These are phyloP conservation scores for Galerina sulciceps DNA, from an alignment of 768 basidiomycete species.

Conservation along the genomic window DNA sequence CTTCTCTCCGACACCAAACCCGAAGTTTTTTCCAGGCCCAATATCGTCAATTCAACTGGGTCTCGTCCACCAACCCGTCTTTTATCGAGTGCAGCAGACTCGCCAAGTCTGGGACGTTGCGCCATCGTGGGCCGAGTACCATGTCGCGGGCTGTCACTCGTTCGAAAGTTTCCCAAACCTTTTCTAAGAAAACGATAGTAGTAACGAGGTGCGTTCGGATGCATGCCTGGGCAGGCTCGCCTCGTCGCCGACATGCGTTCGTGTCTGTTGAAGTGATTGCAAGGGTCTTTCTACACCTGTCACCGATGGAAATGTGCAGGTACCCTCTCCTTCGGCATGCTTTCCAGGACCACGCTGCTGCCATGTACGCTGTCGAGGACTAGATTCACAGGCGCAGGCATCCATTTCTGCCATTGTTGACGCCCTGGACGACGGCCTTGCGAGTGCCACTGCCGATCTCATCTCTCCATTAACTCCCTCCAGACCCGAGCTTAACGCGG, in stretches of 20 bases:
- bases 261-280: slow-evolving; percentile 1
- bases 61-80: background rate
- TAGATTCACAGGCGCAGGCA: background rate
- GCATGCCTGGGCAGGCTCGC: background rate
- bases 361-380: background rate
- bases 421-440: too few relatives aligned
- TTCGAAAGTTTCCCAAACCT: slow-evolving; percentile 4
- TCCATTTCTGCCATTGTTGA: too few relatives aligned
- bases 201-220: background rate
- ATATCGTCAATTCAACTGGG: background rate
- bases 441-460: too few relatives aligned
- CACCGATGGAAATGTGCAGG: background rate
- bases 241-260: slow-evolving; percentile 2
- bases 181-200: background rate
- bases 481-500: background rate
- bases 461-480: too few relatives aligned
- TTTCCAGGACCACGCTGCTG: background rate
- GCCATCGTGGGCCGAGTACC: background rate
- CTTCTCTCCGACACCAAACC: background rate
- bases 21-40: background rate
- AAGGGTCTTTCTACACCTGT: slow-evolving; percentile 2
- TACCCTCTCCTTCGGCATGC: background rate
- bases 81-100: background rate
- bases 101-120: background rate
- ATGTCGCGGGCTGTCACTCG: background rate